These are phyloP conservation scores for Lactarius sanguifluus DNA, from an alignment of 768 basidiomycete genomes.

Conservation along the genomic window DNA sequence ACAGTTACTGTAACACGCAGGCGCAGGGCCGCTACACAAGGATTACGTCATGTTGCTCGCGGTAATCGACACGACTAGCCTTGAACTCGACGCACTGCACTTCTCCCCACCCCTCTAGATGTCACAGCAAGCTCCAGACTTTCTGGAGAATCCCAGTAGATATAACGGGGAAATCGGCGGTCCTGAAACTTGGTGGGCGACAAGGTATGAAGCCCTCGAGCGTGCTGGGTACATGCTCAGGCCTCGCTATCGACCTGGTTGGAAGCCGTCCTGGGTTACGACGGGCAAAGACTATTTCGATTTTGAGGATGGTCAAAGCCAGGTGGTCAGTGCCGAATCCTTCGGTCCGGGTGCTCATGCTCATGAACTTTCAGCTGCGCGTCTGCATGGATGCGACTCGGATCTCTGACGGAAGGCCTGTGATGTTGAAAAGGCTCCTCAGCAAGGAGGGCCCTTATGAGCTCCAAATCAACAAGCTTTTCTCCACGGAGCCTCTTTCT, in stretches of 20 bases:
- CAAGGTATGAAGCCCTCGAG: not conserved
- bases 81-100: too few species aligned
- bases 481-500: slow-evolving; percentile 26
- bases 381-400: slow-evolving; percentile 23
- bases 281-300: not conserved
- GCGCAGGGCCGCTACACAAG: too few species aligned
- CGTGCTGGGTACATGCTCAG: slow-evolving; percentile 19
- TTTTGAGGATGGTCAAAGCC: slow-evolving; percentile 21
- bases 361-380: not conserved
- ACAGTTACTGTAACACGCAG: too few species aligned
- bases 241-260: slow-evolving; percentile 17
- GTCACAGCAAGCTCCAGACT: not conserved
- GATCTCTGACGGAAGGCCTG: slow-evolving; percentile 12
- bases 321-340: not conserved
- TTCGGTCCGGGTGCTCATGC: not conserved
- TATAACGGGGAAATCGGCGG: not conserved
- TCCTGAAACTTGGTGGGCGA: slow-evolving; percentile 15
- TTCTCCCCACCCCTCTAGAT: not conserved
- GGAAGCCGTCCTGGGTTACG: slow-evolving; percentile 17
- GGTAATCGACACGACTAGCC: too few species aligned
- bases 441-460: slow-evolving; percentile 4
- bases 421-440: slow-evolving; percentile 15
- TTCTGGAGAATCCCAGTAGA: not conserved
- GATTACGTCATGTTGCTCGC: too few species aligned
- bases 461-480: slow-evolving; percentile 10